Evolutionary conservation across 2,329 filamentous ascomycete species (phyloP), one percentile per base, ranked within the genome.

Genomic region (Fusarium pseudonygamai): DNA sequence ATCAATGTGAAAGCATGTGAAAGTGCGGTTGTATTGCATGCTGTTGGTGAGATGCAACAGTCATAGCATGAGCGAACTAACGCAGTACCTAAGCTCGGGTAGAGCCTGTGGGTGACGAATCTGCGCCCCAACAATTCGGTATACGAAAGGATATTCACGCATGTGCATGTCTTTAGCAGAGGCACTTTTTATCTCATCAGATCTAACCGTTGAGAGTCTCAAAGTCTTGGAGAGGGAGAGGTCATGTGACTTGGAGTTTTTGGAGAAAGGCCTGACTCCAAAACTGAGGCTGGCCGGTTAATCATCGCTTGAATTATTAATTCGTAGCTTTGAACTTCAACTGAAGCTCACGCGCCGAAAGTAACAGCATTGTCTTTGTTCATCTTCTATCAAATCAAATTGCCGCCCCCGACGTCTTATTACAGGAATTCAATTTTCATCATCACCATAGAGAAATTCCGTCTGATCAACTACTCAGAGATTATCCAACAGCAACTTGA

Each of bases 1-100:
- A 39, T 12, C 59, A 34, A 39, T 13, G 40, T 30, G 58, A 55
- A 64, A 73, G 74, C 75, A 77, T 77, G 75, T 77, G 75, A 78
- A 78, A 75, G 63, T 73, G 72, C 53, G 61, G 65, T 75, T 70
- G 72, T 72, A 75, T 77, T 69, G 75, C 75, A 68, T 77, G 47
- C 60, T 75, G 72, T 49, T 71, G 68, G 64, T 68, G 58, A 69
- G 58, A 43, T 53, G 20, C 18, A 62, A 67, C 39, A 62, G 20
- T 22, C 34, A 37, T 62, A 52, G 37, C n/a, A 61, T 16, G 37
- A 16, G 47, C 30, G 18, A 32, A 30, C 57, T 55, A 63, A 58
- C 30, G 28, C 43, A 74, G 50, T 42, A 37, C 36, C 16, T 37
- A 55, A 30, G 50, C 69, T 69, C 72, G 73, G 67, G 56, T 59